Evolutionary conservation across 768 basidiomycete genomes (phyloP).

Genomic region (Suillus clintonianus): DNA sequence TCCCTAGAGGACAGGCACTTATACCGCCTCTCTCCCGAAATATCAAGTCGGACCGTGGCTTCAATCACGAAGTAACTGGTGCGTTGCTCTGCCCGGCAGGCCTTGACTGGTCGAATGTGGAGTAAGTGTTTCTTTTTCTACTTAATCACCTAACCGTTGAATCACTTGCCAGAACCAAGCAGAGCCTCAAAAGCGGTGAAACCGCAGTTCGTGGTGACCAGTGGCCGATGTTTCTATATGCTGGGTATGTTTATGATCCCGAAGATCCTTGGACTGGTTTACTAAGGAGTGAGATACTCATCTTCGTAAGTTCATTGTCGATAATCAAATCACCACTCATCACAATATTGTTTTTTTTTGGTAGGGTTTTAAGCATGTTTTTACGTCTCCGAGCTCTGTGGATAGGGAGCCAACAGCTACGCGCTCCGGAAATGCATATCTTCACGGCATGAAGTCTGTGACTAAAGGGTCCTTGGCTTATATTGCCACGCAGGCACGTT

Average conservation of each 20-base stretch:
- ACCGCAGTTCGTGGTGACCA: constrained; percentile 12
- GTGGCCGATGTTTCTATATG: constrained; percentile 18
- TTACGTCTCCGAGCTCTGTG: constrained; percentile 4
- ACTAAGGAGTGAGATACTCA: constrained; percentile 19
- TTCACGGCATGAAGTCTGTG: background rate
- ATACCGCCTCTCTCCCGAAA: constrained; percentile 12
- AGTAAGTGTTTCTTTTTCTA: constrained; percentile 10
- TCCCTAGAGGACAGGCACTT: constrained; percentile 15
- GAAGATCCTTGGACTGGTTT: constrained; percentile 28
- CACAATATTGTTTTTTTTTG: constrained; percentile 10
- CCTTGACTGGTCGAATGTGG: constrained; percentile 24
- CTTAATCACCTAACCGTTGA: no score
- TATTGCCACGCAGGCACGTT: constrained; percentile 19
- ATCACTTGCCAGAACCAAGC: constrained; percentile 1
- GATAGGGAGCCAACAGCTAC: background rate
- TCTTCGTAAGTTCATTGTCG: constrained; percentile 3
- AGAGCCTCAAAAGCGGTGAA: constrained; percentile 10
- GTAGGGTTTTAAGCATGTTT: constrained; percentile 30
- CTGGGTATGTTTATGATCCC: constrained; percentile 11
- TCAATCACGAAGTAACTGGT: constrained; percentile 28
- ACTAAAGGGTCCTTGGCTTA: constrained; percentile 15
- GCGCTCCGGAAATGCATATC: constrained; percentile 1
- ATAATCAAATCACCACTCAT: background rate
- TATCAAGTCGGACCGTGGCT: constrained; percentile 16
- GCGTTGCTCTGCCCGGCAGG: constrained; percentile 30